phyloP scores from a whole-genome alignment of 805 yeast genomes.

The Jamesozyma spencerorum region DNA sequence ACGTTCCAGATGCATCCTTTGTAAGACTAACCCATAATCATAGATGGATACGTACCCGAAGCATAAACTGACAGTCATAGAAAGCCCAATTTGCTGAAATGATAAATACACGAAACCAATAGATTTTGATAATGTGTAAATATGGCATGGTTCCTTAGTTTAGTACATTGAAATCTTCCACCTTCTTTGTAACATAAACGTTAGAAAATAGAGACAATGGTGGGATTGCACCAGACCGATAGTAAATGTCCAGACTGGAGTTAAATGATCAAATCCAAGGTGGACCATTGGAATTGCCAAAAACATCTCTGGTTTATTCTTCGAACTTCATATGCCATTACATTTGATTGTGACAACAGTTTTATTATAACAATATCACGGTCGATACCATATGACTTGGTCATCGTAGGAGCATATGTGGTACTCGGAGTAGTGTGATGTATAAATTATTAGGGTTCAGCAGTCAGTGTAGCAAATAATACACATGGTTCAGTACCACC shows the following conservation, averaged over 20 bases:
- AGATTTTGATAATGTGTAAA: constrained; percentile 59
- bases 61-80: constrained; percentile 82
- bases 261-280: constrained; percentile 78
- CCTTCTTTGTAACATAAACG: constrained; percentile 71
- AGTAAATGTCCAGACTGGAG: constrained; percentile 85
- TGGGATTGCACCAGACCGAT: constrained; percentile 86
- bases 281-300: constrained; percentile 71
- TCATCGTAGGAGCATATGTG: constrained; percentile 84
- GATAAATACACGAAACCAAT: constrained; percentile 68
- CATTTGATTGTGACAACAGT: constrained; percentile 81
- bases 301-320: constrained; percentile 83
- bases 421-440: constrained; percentile 96
- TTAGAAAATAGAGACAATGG: constrained; percentile 68
- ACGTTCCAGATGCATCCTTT: constrained; percentile 68
- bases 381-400: constrained; percentile 80
- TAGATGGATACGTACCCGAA: constrained; percentile 74
- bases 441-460: constrained; percentile 74
- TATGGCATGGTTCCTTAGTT: constrained; percentile 67
- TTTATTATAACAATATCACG: constrained; percentile 70
- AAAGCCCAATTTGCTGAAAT: constrained; percentile 82
- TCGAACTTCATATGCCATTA: constrained; percentile 79
- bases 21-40: constrained; percentile 53
- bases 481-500: constrained; percentile 51
- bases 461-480: constrained; percentile 71
- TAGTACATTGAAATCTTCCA: constrained; percentile 57